Evolutionary conservation across 345 rosid genomes (phyloP), one percentile per base, ranked within the genome.

Genomic region (Turnera subulata): DNA sequence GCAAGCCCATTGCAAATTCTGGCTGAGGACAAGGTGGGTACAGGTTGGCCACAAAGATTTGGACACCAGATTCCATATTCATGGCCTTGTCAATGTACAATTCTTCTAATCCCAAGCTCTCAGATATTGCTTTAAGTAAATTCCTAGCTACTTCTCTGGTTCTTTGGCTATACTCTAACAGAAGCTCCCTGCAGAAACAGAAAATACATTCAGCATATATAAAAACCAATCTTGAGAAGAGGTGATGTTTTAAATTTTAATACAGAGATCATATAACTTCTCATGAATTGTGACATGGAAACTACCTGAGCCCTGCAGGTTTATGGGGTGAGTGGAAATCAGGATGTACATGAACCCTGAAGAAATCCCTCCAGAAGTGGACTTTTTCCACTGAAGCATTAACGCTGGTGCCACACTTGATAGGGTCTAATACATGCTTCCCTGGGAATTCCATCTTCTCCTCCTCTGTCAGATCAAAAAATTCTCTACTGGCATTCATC

Each of bases 1-100:
- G 92, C 15, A 86, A 92, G 7, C 97, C 95, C 0, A 89, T 80
- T 43, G 97, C 92, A 2, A 89, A 85, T 67, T 89, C 97, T 7
- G 92, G 97, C 45, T 86, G 92, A 32, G 97, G 97, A 37, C 55
- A 25, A 15, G 11, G 8, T n/a, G 35, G 37, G 55, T 13, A 23
- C 5, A 69, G 51, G 55, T 80, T 83, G 0, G 76, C 78, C 0
- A 18, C 13, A 14, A 73, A 45, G 2, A 71, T 14, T 26, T 79
- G 81, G 0, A 68, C 29, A 2, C 84, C 73, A 0, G 61, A 37
- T n/a, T 73, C 78, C 16, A 77, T 37, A 23, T 72, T 32, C 63
- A 75, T 0, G 14, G 63, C 51, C 66, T 64, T 50, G 6, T 75
- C 72, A 11, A 77, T 71, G 16, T 71, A 67, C 33, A 26, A 13